A percentile compares a stretch with the other conserved stretches of the same genome.
These are phyloP conservation scores for Penicillium oxalicum DNA, from an alignment of 2,329 filamentous ascomycete genomes.

Conservation along the genomic window DNA sequence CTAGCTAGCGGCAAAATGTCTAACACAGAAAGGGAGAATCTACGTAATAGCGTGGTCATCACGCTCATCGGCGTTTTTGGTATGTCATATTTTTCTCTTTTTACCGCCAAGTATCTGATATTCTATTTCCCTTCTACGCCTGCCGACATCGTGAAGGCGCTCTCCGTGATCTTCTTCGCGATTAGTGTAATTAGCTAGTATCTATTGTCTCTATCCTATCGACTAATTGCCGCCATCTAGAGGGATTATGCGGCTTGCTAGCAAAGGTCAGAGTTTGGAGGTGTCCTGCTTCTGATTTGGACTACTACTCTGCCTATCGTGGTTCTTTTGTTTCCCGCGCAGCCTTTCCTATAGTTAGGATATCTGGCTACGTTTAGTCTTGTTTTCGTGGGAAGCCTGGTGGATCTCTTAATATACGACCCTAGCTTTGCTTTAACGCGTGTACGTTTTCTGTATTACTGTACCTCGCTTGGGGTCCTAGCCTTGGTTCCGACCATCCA, in stretches of 20 bases:
- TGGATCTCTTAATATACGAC: background rate
- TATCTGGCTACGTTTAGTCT: background rate
- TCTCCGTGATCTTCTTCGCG: background rate
- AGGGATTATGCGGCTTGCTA: constrained; percentile 5
- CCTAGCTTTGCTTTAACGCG: background rate
- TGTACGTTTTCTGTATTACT: background rate
- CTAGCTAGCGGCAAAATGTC: background rate
- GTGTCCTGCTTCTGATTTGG: constrained; percentile 7
- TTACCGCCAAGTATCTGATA: background rate
- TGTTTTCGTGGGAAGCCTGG: background rate
- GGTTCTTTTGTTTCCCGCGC: constrained; percentile 1
- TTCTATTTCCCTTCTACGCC: background rate
- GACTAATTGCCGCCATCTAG: background rate
- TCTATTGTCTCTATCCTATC: background rate
- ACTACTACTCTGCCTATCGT: constrained; percentile 4
- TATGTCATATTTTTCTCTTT: background rate
- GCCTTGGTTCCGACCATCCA: background rate
- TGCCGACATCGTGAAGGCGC: background rate
- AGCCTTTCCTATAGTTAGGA: constrained; percentile 1
- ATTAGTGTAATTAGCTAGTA: background rate
- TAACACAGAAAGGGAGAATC: background rate
- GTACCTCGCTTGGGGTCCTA: background rate
- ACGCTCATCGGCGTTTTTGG: background rate
- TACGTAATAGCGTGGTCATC: background rate
- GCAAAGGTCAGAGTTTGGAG: constrained; percentile 9